Conservation (phyloP, 352 stramenopile genomes). For the Pythium vanterpoolii region DNA sequence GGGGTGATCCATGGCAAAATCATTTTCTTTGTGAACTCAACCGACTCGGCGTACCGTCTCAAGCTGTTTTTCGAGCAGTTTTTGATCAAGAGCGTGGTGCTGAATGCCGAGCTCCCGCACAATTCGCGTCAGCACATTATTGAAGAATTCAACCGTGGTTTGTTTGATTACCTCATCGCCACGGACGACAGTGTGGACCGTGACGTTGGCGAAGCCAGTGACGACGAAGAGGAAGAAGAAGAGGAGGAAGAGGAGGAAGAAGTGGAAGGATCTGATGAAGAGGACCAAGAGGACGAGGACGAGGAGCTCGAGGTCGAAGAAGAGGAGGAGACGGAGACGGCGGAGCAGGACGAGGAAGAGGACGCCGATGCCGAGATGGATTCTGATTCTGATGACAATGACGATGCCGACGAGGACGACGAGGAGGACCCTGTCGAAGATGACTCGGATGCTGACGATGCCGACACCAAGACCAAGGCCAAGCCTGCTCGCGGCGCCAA, state of each 20-base stretch:
- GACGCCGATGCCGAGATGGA: slow-evolving; percentile 81
- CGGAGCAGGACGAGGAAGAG: slow-evolving; percentile 38
- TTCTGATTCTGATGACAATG: slow-evolving; percentile 42
- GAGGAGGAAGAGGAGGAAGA: slow-evolving; percentile 57
- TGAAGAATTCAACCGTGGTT: slow-evolving; percentile 92
- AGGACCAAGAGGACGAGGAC: slow-evolving; percentile 44
- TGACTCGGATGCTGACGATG: slow-evolving; percentile 26
- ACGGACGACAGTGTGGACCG: slow-evolving; percentile 96
- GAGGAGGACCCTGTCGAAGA: slow-evolving; percentile 34
- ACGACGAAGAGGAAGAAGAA: slow-evolving; percentile 69
- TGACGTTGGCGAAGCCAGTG: slow-evolving; percentile 51
- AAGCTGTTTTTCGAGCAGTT: slow-evolving; percentile 99
- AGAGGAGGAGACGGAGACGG: slow-evolving; percentile 22
- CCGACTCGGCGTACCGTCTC: slow-evolving; percentile 90
- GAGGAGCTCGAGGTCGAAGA: slow-evolving; percentile 39
- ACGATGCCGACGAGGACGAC: slow-evolving; percentile 30
- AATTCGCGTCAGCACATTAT: slow-evolving; percentile 98
- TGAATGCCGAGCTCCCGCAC: slow-evolving; percentile 98
- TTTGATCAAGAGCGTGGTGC: slow-evolving; percentile 96
- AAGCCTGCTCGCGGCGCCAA: slow-evolving; percentile 42
- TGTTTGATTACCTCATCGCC: slow-evolving; percentile 99
- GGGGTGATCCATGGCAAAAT: slow-evolving; percentile 96
- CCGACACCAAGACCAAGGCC: slow-evolving; percentile 1
- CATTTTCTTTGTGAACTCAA: slow-evolving; percentile 99
- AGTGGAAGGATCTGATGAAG: slow-evolving; percentile 36